Evolutionary conservation across 2,329 filamentous ascomycete species (phyloP), one percentile per base, ranked within the genome.

Genomic region (Ophiobolus disseminans): DNA sequence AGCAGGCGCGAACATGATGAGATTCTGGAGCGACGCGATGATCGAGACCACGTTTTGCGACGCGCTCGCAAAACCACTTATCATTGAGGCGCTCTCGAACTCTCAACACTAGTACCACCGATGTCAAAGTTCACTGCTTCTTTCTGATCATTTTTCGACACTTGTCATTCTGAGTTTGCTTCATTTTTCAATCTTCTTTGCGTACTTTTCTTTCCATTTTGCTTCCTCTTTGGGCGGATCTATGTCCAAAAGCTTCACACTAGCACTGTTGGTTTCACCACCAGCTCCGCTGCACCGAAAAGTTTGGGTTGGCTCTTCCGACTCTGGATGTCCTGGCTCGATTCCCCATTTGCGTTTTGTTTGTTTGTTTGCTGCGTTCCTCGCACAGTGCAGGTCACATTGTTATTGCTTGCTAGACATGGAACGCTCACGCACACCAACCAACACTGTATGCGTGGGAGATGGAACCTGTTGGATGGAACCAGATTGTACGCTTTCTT

Each of bases 351-450:
- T 57, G 42, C 50, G 40, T 50, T 57, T 55, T 53, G 44, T 61
- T 58, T 57, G 48, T 55, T 63, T 60, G 54, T 50, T 65, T 63
- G 56, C 57, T 58, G 58, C 55, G 60, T 61, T 63, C 48, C 48
- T 49, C 48, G 60, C 59, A 63, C 60, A 63, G 60, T 68, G 65
- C 65, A 63, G 65, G 65, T 58, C 66, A 72, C 68, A 53, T 61
- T 60, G 53, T 60, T 69, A 60, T 69, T 60, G 55, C 63, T 72
- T 70, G 63, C 58, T 71, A 72, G 68, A 72, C 52, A 30, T 59
- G 54, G 63, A 62, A 65, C 60, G 68, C 69, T 73, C 68, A 68
- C 68, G 68, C 68, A 68, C 60, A 60, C 56, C 58, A 58, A 55
- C 45, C n/a, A 3, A n/a, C n/a, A 55, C 59, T 54, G 55, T 58